Percentiles rank a stretch among this genome's conserved stretches.
These are phyloP conservation scores for Mucor circinelloides DNA, from an alignment of 371 early-diverging fungal species.

Conservation along the genomic window DNA sequence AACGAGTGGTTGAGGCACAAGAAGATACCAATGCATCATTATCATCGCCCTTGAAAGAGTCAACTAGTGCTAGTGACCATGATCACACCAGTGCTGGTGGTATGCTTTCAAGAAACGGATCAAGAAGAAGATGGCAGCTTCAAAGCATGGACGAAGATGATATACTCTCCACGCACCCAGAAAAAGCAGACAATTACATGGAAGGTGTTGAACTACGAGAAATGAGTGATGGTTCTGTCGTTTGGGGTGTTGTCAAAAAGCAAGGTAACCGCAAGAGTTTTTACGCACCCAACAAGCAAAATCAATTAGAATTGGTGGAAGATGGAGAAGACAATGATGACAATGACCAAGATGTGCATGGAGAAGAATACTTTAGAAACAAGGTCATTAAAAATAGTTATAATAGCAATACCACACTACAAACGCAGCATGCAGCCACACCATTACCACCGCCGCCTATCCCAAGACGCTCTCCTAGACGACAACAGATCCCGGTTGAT, in stretches of 20 bases:
- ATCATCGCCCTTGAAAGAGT: background rate
- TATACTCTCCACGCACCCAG: background rate
- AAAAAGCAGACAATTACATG: slow-evolving; percentile 5
- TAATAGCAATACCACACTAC: background rate
- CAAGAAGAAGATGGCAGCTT: slow-evolving; percentile 14
- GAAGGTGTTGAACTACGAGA: slow-evolving; percentile 53
- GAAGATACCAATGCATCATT: background rate
- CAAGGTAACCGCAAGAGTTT: slow-evolving; percentile 37
- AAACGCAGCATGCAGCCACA: background rate
- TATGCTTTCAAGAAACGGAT: background rate
- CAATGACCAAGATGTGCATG: background rate
- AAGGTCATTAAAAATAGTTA: slow-evolving; percentile 1
- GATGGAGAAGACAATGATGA: slow-evolving; percentile 18
- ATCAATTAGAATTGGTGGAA: slow-evolving; percentile 9
- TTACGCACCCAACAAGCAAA: slow-evolving; percentile 19
- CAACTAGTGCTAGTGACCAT: background rate
- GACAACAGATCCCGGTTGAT: slow-evolving; percentile 18
- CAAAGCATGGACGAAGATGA: slow-evolving; percentile 20
- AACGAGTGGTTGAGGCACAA: slow-evolving; percentile 16
- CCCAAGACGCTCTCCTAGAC: slow-evolving; percentile 43
- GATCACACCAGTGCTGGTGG: background rate
- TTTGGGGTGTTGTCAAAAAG: slow-evolving; percentile 48
- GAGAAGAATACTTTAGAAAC: background rate
- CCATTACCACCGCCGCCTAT: slow-evolving; percentile 34
- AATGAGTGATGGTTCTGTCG: slow-evolving; percentile 52